These are phyloP conservation scores for Rhodotorula babjevae DNA, from an alignment of 768 basidiomycete genomes.

Conservation along the genomic window DNA sequence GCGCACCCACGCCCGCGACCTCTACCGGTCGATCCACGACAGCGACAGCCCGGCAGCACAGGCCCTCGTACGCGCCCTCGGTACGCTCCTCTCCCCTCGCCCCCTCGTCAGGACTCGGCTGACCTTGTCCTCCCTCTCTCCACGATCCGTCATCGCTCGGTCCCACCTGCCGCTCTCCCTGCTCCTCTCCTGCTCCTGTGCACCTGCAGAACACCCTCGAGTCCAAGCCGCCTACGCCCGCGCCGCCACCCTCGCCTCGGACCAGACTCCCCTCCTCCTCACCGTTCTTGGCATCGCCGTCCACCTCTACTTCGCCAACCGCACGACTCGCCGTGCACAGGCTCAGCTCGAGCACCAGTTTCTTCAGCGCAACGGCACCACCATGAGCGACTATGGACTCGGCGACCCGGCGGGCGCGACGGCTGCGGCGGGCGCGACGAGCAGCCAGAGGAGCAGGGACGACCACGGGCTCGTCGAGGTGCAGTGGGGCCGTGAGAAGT, in stretches of 20 bases:
- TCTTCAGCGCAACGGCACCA: too few species aligned
- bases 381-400: slow-evolving; percentile 19
- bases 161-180: background rate
- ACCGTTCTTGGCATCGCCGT: background rate
- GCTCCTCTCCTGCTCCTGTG: background rate
- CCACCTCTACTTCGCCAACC: slow-evolving; percentile 5
- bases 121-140: too few species aligned
- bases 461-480: slow-evolving; percentile 33
- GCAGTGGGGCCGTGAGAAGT: slow-evolving; percentile 44
- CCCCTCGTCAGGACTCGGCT: too few species aligned
- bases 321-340: background rate
- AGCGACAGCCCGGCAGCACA: slow-evolving; percentile 5
- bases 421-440: background rate
- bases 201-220: background rate
- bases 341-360: background rate
- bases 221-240: too few species aligned
- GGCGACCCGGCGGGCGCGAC: background rate
- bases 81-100: background rate
- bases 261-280: background rate
- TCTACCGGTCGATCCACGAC: background rate
- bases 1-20: background rate
- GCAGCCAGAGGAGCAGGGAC: background rate
- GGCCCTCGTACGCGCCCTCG: background rate
- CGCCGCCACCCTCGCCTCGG: background rate
- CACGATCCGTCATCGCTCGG: background rate